Evolutionary conservation across 208 protist genomes (phyloP).

Genomic region (Trichomonas vaginalis): DNA sequence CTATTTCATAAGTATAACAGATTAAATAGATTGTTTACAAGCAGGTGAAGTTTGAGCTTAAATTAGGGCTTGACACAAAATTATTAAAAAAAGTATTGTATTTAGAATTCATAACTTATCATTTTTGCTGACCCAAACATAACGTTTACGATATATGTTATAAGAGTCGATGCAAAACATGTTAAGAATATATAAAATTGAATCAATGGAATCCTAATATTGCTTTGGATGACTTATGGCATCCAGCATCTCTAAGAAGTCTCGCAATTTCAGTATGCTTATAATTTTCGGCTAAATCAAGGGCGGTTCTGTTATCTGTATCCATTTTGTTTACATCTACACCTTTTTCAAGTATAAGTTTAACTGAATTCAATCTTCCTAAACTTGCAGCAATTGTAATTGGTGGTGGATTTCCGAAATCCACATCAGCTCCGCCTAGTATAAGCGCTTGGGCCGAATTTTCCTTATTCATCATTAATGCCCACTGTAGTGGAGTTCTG

Average conservation of each 20-base stretch:
- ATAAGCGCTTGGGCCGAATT: background rate
- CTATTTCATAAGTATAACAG: too few species aligned
- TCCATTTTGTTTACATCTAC: background rate
- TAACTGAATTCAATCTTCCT: background rate
- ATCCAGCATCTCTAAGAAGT: background rate
- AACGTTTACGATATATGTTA: too few species aligned
- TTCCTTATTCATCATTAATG: background rate
- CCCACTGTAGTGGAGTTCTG: background rate
- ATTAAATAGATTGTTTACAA: too few species aligned
- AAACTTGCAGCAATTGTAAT: background rate
- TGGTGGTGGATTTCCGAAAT: slow-evolving; percentile 10
- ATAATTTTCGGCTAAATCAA: background rate
- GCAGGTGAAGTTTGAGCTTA: too few species aligned
- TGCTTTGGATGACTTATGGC: background rate
- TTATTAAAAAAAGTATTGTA: too few species aligned
- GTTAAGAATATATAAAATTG: too few species aligned
- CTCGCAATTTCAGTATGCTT: background rate
- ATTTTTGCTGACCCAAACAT: too few species aligned
- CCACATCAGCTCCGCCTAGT: background rate
- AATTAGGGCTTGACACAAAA: too few species aligned
- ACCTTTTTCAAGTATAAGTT: background rate
- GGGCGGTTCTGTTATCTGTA: background rate
- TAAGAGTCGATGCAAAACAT: too few species aligned
- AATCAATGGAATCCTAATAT: background rate
- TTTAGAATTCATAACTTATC: too few species aligned